phyloP scores from a whole-genome alignment of 2,329 filamentous ascomycete genomes.

The Colletotrichum salicis region DNA sequence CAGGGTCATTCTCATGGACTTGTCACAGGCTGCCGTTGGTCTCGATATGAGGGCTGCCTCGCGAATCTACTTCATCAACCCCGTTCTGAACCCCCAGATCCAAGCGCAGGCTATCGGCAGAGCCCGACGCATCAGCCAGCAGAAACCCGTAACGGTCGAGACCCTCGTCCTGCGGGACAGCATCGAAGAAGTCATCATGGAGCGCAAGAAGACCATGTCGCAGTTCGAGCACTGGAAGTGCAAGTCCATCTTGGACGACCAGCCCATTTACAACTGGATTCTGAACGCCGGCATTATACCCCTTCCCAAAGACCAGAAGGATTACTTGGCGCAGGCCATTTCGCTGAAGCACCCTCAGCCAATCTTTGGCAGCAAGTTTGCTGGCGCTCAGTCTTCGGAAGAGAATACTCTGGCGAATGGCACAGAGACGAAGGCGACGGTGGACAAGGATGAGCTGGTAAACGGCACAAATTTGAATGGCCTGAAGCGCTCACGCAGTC shows the following conservation, averaged over 20 bases:
- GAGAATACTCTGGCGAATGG: conserved; percentile 54
- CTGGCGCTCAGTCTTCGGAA: conserved; percentile 54
- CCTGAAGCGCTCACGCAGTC: conserved; percentile 40
- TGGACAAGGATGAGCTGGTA: neutral
- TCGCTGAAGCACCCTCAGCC: conserved; percentile 56
- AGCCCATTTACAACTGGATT: conserved; percentile 69
- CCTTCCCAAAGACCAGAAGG: conserved; percentile 40
- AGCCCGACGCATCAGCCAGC: conserved; percentile 88
- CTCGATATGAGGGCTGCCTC: conserved; percentile 86
- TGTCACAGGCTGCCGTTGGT: conserved; percentile 88
- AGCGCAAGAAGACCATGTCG: conserved; percentile 79
- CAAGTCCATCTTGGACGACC: conserved; percentile 68
- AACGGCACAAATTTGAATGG: conserved; percentile 17
- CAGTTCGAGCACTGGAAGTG: conserved; percentile 68
- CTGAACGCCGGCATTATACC: conserved; percentile 59
- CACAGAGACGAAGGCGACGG: neutral
- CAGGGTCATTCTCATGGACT: conserved; percentile 87
- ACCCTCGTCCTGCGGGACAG: conserved; percentile 84
- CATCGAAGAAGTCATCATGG: conserved; percentile 85
- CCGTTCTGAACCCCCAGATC: conserved; percentile 84
- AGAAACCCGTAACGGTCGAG: conserved; percentile 81
- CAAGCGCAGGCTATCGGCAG: conserved; percentile 93
- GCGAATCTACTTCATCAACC: conserved; percentile 88
- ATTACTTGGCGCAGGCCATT: conserved; percentile 60
- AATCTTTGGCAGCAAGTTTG: conserved; percentile 63